These are phyloP conservation scores for Halocafeteria seosinensis DNA, from an alignment of 108 stramenopile species.

Conservation along the genomic window DNA sequence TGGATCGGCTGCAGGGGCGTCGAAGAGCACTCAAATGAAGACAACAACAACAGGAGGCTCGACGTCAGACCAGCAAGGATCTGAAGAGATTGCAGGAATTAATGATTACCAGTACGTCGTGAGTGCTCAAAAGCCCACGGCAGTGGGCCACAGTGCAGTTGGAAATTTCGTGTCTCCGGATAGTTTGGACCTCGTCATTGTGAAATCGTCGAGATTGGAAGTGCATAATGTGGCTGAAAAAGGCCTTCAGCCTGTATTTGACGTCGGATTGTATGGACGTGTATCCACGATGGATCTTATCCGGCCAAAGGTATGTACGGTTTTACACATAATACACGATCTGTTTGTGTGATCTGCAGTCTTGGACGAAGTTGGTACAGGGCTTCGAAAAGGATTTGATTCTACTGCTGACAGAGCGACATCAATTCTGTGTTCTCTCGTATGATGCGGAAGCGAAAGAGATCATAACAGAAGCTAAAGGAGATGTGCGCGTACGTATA, in stretches of 20 bases:
- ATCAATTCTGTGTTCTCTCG: background rate
- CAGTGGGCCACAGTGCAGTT: conserved; percentile 23
- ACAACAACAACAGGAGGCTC: too few relatives aligned
- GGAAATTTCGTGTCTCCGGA: conserved; percentile 22
- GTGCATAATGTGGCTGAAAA: background rate
- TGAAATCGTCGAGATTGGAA: background rate
- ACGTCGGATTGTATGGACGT: background rate
- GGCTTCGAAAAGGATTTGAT: background rate
- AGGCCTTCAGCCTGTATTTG: background rate
- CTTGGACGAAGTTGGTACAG: too few relatives aligned
- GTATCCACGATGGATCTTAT: background rate
- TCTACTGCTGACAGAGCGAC: background rate
- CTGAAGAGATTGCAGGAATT: too few relatives aligned
- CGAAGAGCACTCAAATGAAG: too few relatives aligned
- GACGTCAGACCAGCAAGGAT: too few relatives aligned
- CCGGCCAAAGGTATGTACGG: background rate
- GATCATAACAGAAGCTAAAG: background rate
- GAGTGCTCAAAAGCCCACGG: conserved; percentile 33
- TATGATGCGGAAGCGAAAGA: background rate
- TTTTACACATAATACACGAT: too few relatives aligned
- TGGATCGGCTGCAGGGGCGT: too few relatives aligned
- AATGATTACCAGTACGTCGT: conserved; percentile 34
- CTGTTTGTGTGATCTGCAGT: too few relatives aligned
- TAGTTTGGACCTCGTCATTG: background rate
- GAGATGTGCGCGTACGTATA: background rate